Percentiles rank a stretch among this genome's conserved stretches.
phyloP scores from a whole-genome alignment of 371 early-diverging fungal genomes.

The Mortierella sp. region DNA sequence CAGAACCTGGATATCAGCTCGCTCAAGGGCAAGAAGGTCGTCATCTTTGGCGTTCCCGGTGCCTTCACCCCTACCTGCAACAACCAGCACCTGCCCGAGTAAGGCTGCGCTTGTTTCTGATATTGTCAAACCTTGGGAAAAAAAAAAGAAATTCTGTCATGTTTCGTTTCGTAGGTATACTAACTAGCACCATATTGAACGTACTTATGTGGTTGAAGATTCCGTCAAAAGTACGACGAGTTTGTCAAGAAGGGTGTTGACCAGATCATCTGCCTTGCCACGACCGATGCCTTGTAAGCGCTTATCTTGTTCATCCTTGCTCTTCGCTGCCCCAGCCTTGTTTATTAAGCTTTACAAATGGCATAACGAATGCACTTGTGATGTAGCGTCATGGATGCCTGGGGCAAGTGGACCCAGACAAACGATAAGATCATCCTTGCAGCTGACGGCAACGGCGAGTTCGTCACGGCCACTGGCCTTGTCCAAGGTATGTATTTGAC shows the following conservation, averaged over 20 bases:
- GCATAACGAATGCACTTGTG: background rate
- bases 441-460: conserved; percentile 75
- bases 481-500: conserved; percentile 55
- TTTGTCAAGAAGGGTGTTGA: conserved; percentile 77
- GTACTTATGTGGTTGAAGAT: no score
- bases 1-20: conserved; percentile 56
- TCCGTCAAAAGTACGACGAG: conserved; percentile 60
- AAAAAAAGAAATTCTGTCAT: no score
- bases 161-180: no score
- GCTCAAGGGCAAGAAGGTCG: conserved; percentile 78
- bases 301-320: background rate
- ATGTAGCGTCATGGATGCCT: conserved; percentile 77
- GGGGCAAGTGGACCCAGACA: conserved; percentile 70
- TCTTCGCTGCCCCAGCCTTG: background rate
- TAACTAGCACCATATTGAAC: no score
- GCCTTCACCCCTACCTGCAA: conserved; percentile 81
- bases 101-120: conserved; percentile 3
- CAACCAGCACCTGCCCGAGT: conserved; percentile 77
- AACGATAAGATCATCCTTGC: conserved; percentile 74
- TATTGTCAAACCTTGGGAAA: conserved; percentile 10
- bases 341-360: background rate
- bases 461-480: conserved; percentile 71
- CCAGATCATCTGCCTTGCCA: conserved; percentile 68
- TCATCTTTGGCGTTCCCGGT: conserved; percentile 82
- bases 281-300: conserved; percentile 66